Base-by-base conservation (phyloP, 2,329 filamentous ascomycete species). In the Talaromyces sp. region DNA sequence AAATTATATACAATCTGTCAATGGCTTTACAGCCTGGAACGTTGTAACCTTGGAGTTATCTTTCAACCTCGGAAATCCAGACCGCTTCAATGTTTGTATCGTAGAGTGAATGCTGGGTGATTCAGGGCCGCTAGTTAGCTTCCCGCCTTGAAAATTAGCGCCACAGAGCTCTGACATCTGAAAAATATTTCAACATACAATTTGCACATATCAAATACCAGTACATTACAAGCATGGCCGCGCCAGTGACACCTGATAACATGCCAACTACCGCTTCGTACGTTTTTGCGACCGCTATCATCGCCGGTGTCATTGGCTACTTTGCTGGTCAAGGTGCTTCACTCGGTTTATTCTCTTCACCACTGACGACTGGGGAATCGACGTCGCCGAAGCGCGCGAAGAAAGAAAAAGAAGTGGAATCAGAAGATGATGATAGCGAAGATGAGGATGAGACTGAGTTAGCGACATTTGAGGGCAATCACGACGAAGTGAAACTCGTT, bases 401-500 rank as follows among this genome's bases (percentile, higher is more conserved):
- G 78, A 74, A 61, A 74, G 75, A 57, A 70, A 75, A n/a, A 74
- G 64, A 65, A 10, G 62, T 61, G 5, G 64, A 68, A 5, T 70
- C 71, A 2, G 66, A 69, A 5, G 84, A 89, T 69, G 85, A 87
- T 7, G 85, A 87, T 65, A 85, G 89, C 69, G 86, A 87, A 9
- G 86, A 87, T 65, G 87, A 86, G 63, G 74, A 76, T 56, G 74
- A 71, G 22, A 71, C 74, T 15, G 76, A 81, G 65, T 66, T 80
- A 66, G 77, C 72, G 62, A 75, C 70, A 61, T 77, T 77, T 68
- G 75, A 76, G 67, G 77, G 73, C 8, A 85, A 83, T 61, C 71
- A 70, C 11, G 92, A 97, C 74, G 92, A 97, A 73, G 96, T 93
- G 79, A 97, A 97, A 77, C 80, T 97, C 59, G 90, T 97, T 13